A percentile compares a stretch with the other conserved stretches of the same genome.
These are phyloP conservation scores for Candida pseudoviswanathii DNA, from an alignment of 1,139 yeast species.

Conservation along the genomic window DNA sequence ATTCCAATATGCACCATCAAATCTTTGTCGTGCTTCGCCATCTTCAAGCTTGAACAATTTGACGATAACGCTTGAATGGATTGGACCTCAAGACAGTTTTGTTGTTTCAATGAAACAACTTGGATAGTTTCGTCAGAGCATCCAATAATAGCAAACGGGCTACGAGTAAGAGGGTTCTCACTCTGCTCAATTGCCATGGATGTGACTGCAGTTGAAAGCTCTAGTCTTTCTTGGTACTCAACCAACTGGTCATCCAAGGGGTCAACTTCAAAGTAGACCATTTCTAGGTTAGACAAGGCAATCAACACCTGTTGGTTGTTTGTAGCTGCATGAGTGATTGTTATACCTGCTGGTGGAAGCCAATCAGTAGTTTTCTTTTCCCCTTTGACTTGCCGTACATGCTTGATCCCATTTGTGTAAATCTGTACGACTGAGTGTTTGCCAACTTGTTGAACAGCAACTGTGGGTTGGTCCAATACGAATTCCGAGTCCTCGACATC, in stretches of 20 bases:
- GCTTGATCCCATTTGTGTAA: constrained; percentile 72
- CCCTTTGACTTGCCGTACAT: constrained; percentile 40
- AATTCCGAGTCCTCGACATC: constrained; percentile 73
- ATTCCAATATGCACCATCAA: constrained; percentile 71
- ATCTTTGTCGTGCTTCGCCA: constrained; percentile 23
- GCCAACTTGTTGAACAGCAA: constrained; percentile 75
- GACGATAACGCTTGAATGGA: constrained; percentile 72
- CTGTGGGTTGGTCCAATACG: constrained; percentile 56
- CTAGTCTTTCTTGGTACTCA: constrained; percentile 68
- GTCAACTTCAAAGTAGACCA: constrained; percentile 84
- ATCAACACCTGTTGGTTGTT: constrained; percentile 70
- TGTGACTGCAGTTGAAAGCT: constrained; percentile 53
- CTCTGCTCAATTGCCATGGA: constrained; percentile 22
- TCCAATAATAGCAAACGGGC: constrained; percentile 69
- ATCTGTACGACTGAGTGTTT: constrained; percentile 66
- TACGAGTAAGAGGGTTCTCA: constrained; percentile 36
- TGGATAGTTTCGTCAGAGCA: constrained; percentile 72
- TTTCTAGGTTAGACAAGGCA: constrained; percentile 70
- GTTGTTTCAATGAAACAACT: constrained; percentile 64
- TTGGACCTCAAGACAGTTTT: constrained; percentile 61
- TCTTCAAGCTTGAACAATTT: constrained; percentile 50
- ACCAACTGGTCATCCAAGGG: constrained; percentile 59
- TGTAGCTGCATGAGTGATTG: constrained; percentile 59
- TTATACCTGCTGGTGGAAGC: constrained; percentile 82
- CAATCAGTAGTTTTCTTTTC: constrained; percentile 55